Percentiles rank a stretch among this genome's conserved stretches.
These are phyloP conservation scores for Arthrobotrys sphaeroides DNA, from an alignment of 2,329 filamentous ascomycete genomes.

Conservation along the genomic window DNA sequence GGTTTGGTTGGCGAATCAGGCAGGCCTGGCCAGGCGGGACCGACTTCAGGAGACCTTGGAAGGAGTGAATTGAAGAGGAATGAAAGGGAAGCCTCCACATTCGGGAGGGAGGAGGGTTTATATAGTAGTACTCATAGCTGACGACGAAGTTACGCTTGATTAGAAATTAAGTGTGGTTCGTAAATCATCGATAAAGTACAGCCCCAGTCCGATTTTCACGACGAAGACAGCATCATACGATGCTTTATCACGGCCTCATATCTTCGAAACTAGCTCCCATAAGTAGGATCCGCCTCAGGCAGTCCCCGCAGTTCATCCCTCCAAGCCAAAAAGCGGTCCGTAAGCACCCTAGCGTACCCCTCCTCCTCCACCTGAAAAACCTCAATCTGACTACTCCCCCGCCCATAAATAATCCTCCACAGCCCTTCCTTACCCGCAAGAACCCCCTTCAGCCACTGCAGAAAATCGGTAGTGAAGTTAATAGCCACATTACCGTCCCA, in stretches of 20 bases:
- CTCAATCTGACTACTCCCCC: constrained; percentile 73
- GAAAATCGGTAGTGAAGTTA: constrained; percentile 81
- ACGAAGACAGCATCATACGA: not conserved
- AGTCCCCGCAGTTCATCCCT: constrained; percentile 72
- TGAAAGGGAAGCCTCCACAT: not conserved
- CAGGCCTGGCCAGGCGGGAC: not conserved
- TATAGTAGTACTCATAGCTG: not conserved
- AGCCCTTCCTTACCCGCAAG: constrained; percentile 75
- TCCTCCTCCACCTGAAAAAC: constrained; percentile 77
- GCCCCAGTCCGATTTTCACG: not conserved
- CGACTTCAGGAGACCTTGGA: not conserved
- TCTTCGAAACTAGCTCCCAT: not conserved
- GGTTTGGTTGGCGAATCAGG: not conserved
- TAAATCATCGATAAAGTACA: constrained; percentile 20
- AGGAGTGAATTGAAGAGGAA: not conserved
- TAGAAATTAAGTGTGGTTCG: not conserved
- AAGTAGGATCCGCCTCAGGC: too few species aligned
- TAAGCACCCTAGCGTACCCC: constrained; percentile 79
- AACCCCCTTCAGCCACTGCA: constrained; percentile 74
- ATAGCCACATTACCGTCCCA: constrained; percentile 97
- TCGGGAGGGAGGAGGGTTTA: not conserved
- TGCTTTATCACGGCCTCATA: not conserved
- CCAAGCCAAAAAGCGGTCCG: constrained; percentile 60
- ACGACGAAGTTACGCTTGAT: not conserved
- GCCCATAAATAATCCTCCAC: constrained; percentile 78